Base-by-base conservation (phyloP, 176 grass and related monocot genomes). In the Oryza brachyantha region DNA sequence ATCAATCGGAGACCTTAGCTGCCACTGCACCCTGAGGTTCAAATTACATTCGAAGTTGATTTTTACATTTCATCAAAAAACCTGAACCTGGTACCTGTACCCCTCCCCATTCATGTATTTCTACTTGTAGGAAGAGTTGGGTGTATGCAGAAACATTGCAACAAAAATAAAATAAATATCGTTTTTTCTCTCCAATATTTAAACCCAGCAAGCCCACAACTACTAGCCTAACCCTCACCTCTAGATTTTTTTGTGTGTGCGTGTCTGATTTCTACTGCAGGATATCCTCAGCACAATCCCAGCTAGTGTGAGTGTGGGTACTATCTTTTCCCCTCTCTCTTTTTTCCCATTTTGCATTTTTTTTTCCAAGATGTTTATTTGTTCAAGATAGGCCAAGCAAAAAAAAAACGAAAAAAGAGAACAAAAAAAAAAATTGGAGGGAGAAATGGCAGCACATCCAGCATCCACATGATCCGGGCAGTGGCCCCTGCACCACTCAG, bases 401-500 rank as follows among this genome's bases (percentile, higher is more conserved):
- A 52, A 52, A 17, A 17, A 45, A 43, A 14, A 17, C 27, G 57
- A 65, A 82, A 59, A 45, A n/a, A n/a, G n/a, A n/a, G n/a, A n/a
- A n/a, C 48, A 6, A 52, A 52, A 52, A 17, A 17, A 45, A 43
- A 14, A 17, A 59, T 36, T 57, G 37, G 25, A 37, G 60, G 9
- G 54, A 50, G 84, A 46, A 70, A 59, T 32, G 14, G 46, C 24
- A 35, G 66, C n/a, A 9, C 43, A 71, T 22, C 50, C 39, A 62
- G n/a, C n/a, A n/a, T 55, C 81, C 86, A 88, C 86, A 84, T 42
- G 81, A 88, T 84, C 76, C 42, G 40, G 14, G 26, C 40, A 42
- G 63, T 63, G 55, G 16, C 22, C 50, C 67, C 84, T 79, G 72
- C 26, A 75, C 74, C 89, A 91, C 73, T 85, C 86, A 68, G 25